These are phyloP conservation scores for Vigna radiata DNA, from an alignment of 306 rosid species.

Conservation along the genomic window DNA sequence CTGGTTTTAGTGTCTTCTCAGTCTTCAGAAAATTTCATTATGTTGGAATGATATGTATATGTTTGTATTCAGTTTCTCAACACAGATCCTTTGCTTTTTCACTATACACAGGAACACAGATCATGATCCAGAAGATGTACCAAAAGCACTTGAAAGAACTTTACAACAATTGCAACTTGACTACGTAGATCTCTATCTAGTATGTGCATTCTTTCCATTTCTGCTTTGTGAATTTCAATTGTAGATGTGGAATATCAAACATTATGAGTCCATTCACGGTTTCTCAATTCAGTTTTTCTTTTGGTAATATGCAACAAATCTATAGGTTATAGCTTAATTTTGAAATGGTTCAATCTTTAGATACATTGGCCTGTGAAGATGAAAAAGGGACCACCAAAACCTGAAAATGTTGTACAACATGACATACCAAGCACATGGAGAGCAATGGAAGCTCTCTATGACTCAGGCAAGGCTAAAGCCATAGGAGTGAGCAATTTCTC, in stretches of 20 bases:
- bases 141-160: not conserved
- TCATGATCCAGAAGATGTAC: slow-evolving; percentile 10
- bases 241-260: not conserved
- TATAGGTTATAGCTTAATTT: too few species aligned
- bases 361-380: slow-evolving; percentile 3
- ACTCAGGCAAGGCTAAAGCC: slow-evolving; percentile 20
- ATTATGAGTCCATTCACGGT: not conserved
- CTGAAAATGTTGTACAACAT: not conserved
- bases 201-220: not conserved
- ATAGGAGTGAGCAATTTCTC: slow-evolving; percentile 20
- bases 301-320: not conserved
- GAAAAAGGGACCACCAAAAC: not conserved
- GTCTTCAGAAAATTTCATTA: not conserved
- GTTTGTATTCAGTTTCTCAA: not conserved
- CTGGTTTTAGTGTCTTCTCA: slow-evolving; percentile 51
- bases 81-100: not conserved
- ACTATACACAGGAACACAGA: not conserved
- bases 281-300: not conserved
- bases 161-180: not conserved
- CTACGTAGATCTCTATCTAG: not conserved
- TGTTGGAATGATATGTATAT: not conserved
- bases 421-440: slow-evolving; percentile 23
- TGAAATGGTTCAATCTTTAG: not conserved
- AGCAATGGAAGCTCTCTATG: slow-evolving; percentile 15
- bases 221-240: not conserved